A percentile compares a stretch with the other conserved stretches of the same genome.
Conservation (phyloP, 352 stramenopile species). For the Pythium aphanidermatum region DNA sequence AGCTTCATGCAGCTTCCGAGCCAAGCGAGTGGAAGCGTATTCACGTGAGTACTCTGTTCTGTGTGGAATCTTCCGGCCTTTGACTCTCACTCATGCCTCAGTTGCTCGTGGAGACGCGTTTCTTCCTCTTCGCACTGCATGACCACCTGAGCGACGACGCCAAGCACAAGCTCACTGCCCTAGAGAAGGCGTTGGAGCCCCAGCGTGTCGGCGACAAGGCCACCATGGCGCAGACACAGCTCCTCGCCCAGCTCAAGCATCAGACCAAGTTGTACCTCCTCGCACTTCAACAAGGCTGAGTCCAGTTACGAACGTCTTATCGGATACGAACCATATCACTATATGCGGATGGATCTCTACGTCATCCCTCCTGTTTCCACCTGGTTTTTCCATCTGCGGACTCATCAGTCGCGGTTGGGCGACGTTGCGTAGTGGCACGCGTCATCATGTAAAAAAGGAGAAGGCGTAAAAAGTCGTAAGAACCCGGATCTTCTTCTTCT, state of each 20-base stretch:
- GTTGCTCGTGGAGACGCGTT: constrained; percentile 69
- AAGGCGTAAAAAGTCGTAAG: constrained; percentile 9
- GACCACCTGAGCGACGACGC: constrained; percentile 46
- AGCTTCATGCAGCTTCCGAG: constrained; percentile 19
- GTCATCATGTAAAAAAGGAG: constrained; percentile 1
- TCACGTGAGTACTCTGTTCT: constrained; percentile 34
- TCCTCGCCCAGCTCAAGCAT: constrained; percentile 73
- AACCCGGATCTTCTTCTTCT: constrained; percentile 15
- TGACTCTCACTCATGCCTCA: no score
- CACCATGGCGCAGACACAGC: constrained; percentile 30
- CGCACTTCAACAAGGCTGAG: constrained; percentile 33
- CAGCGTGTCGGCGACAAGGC: constrained; percentile 29
- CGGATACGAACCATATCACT: constrained; percentile 3
- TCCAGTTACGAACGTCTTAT: constrained; percentile 1
- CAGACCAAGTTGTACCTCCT: constrained; percentile 79
- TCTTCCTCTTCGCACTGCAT: constrained; percentile 53
- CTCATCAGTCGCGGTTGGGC: background rate
- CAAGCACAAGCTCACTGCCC: constrained; percentile 41
- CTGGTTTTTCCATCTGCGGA: background rate
- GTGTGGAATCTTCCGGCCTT: no score
- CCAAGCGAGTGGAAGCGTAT: constrained; percentile 47
- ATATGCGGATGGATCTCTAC: background rate
- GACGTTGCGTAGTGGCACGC: background rate
- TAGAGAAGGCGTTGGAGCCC: constrained; percentile 40
- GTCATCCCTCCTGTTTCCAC: constrained; percentile 10